Conservation (phyloP, 176 grass and related monocot genomes). For the Coix lacrymajobi region DNA sequence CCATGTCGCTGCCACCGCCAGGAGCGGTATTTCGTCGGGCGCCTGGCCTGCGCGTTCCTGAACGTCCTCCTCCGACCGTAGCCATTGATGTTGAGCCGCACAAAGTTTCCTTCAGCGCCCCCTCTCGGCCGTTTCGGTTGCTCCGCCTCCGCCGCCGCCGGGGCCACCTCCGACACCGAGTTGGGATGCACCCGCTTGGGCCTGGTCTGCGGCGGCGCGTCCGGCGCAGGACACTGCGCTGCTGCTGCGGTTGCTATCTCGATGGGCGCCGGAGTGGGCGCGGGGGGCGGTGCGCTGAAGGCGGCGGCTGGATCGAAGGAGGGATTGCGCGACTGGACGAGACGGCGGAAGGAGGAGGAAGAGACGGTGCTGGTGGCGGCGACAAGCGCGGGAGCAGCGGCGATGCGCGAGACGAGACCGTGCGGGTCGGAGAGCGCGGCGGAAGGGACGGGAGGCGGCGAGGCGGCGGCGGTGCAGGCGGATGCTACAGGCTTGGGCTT, state of each 20-base stretch:
- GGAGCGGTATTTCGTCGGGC: slow-evolving; percentile 43
- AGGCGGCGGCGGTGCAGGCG: neutral
- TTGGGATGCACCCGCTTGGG: slow-evolving; percentile 74
- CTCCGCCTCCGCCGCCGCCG: slow-evolving; percentile 1
- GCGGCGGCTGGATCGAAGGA: slow-evolving; percentile 49
- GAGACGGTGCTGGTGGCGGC: slow-evolving; percentile 9
- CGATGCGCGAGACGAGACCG: slow-evolving; percentile 40
- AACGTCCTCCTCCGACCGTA: slow-evolving; percentile 61
- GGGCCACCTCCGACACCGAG: slow-evolving; percentile 38
- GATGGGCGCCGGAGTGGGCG: neutral
- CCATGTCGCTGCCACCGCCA: slow-evolving; percentile 39
- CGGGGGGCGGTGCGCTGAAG: slow-evolving; percentile 2
- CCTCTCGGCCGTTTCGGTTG: slow-evolving; percentile 52
- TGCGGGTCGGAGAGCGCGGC: slow-evolving; percentile 53
- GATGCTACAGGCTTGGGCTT: slow-evolving; percentile 14
- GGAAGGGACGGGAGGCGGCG: slow-evolving; percentile 19
- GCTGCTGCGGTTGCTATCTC: neutral
- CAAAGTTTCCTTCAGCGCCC: slow-evolving; percentile 69
- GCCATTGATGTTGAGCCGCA: slow-evolving; percentile 88
- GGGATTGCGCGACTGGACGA: slow-evolving; percentile 67
- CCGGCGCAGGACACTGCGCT: neutral
- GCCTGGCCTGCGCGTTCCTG: slow-evolving; percentile 51
- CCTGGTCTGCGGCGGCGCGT: slow-evolving; percentile 30
- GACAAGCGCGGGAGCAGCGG: slow-evolving; percentile 1
- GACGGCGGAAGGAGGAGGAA: slow-evolving; percentile 52